A percentile compares a stretch with the other conserved stretches of the same genome.
These are phyloP conservation scores for Pontederia crassipes DNA, from an alignment of 176 grass and related monocot genomes.

Conservation along the genomic window DNA sequence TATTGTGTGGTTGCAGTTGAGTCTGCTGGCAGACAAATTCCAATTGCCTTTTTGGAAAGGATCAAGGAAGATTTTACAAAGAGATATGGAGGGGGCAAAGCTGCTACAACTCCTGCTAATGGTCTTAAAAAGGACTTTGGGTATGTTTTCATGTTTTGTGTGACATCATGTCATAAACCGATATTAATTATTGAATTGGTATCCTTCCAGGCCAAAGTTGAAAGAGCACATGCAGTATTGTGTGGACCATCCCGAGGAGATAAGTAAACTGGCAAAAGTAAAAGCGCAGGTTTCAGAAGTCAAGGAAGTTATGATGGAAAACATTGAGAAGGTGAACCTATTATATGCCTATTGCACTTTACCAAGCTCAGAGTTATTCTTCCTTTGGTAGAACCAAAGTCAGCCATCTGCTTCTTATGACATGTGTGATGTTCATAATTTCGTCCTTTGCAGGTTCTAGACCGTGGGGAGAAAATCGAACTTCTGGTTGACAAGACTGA, in stretches of 20 bases:
- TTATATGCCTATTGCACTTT: no score
- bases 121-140: background rate
- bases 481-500: slow-evolving; percentile 4
- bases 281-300: slow-evolving; percentile 8
- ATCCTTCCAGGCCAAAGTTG: background rate
- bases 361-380: background rate
- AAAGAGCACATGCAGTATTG: slow-evolving; percentile 5
- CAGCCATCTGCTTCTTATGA: no score
- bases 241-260: background rate
- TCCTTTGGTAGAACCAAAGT: no score
- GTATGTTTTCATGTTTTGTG: background rate
- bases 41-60: slow-evolving; percentile 3
- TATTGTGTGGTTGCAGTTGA: slow-evolving; percentile 7
- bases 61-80: slow-evolving; percentile 3
- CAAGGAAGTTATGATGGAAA: slow-evolving; percentile 7
- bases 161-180: background rate
- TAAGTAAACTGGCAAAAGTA: slow-evolving; percentile 2
- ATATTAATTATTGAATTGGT: background rate
- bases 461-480: slow-evolving; percentile 5
- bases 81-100: slow-evolving; percentile 1
- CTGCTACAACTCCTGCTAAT: background rate
- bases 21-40: slow-evolving; percentile 1
- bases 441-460: background rate
- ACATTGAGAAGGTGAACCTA: slow-evolving; percentile 1
- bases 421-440: background rate